Evolutionary conservation across 75 land plant genomes (phyloP), one percentile per base, ranked within the genome.

Genomic region (Pinus taeda): DNA sequence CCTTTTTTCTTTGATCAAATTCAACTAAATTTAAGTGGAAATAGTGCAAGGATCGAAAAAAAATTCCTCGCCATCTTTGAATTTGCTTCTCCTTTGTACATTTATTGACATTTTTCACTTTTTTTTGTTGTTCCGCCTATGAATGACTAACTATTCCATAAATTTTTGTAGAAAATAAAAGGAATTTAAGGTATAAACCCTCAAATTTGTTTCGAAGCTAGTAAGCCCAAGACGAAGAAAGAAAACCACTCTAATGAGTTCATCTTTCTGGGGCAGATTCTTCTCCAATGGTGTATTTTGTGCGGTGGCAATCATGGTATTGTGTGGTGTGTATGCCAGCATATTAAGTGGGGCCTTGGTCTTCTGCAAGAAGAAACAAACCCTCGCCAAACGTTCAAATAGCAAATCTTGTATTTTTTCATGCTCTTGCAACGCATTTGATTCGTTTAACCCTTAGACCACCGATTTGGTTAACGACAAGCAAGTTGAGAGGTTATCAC

Each of bases 251-350:
- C 4, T 3, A 0, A 0, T 58, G 15, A 3, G 4, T 3, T 58
- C 20, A 15, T 45, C 45, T 4, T 55, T 56, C 26, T 29, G 59
- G 26, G 22, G 15, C 30, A 56, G 15, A 24, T 13, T 56, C 22
- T 61, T 61, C 58, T 74, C 75, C 15, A 42, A 17, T 29, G 57
- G 59, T 18, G 59, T 56, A 6, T n/a, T 55, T 30, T 74, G 59
- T 26, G 84, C 87, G 53, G 57, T 73, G 1, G 78, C 30, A 2
- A 62, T 73, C 15, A 74, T 84, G 14, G 26, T 24, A 5, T 39
- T 82, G 14, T 80, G 77, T 36, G 72, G 71, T 6, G 24, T 82
- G 12, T 75, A 60, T 11, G 77, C 67, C 65, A 5, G 17, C 39
- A n/a, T 75, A 39, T 22, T 42, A 7, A 22, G 36, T 0, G 22